These are phyloP conservation scores for Prunella vulgaris DNA, from an alignment of 257 asterid genomes.

Conservation along the genomic window DNA sequence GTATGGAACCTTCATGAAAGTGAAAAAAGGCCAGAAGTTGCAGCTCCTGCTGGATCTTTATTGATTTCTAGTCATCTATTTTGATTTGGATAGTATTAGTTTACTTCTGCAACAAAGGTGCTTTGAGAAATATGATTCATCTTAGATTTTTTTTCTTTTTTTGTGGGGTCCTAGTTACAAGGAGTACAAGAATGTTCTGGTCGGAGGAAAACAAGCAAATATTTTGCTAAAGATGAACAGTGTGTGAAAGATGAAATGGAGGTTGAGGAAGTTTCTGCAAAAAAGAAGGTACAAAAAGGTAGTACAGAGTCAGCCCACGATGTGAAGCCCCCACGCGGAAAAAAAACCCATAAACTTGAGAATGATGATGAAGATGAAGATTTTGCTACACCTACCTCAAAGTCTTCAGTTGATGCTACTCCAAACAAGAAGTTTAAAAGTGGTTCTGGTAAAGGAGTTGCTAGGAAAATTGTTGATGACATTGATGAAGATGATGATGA, in stretches of 20 bases:
- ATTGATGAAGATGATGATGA: conserved; percentile 60
- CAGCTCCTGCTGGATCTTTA: neutral
- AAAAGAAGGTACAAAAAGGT: conserved; percentile 50
- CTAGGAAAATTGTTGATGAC: conserved; percentile 44
- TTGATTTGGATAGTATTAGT: neutral
- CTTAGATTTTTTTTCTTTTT: neutral
- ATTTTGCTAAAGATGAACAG: conserved; percentile 56
- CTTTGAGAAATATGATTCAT: conserved; percentile 2
- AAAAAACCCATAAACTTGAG: conserved; percentile 57
- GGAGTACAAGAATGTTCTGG: conserved; percentile 61
- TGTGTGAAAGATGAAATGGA: conserved; percentile 47
- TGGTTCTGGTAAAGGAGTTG: conserved; percentile 60
- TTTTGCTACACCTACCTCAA: conserved; percentile 48
- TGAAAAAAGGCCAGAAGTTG: neutral
- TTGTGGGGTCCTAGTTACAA: conserved; percentile 36
- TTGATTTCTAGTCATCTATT: neutral
- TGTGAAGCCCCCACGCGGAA: conserved; percentile 49
- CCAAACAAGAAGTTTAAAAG: conserved; percentile 70
- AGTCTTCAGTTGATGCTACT: conserved; percentile 36
- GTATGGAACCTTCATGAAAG: neutral
- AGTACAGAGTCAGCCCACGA: conserved; percentile 27
- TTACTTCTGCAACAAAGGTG: conserved; percentile 10
- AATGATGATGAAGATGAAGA: conserved; percentile 74
- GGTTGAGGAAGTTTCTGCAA: conserved; percentile 48
- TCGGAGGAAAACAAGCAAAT: conserved; percentile 91